Base-by-base conservation (phyloP, 2,329 filamentous ascomycete genomes). In the Fusarium kyushuense region DNA sequence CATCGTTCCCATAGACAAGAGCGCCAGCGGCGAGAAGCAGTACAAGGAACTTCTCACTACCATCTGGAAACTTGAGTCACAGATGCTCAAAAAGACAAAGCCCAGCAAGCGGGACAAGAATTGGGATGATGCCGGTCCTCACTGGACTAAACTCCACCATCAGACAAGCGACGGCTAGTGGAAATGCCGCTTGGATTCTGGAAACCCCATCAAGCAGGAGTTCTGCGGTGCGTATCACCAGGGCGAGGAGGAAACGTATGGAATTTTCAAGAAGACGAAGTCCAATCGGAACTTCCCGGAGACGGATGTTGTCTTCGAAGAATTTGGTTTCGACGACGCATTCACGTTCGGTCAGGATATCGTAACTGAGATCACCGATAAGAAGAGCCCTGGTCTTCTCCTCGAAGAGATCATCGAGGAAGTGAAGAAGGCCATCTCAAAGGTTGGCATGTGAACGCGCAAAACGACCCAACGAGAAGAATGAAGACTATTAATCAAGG, bases 111-210 rank as follows among this genome's bases (percentile, higher is more conserved):
- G 71, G 69, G 67, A 72, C 23, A 60, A 69, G 17, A 60, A 73
- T 33, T 73, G 69, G 71, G 69, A 73, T 32, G 53, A 63, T 4
- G 49, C 65, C 1, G 69, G 33, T 36, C 21, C 45, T 19, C 46
- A 25, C 30, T 73, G 71, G 71, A 46, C 59, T 32, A 62, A 62
- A 51, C 64, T 53, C 40, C 57, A 58, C 51, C 67, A 65, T 51
- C 58, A 64, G 47, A 52, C 41, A 62, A 69, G 57, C 64, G 71
- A 71, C 41, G 71, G 71, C 65, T 73, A 73, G 71, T 73, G 71
- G 71, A 73, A 63, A 73, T 73, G 71, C 69, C 69, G 71, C 52
- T 72, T 71, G 11, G 58, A 58, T 35, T 27, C 48, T 52, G 69
- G 65, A 25, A 64, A 64, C 25, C 59, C 67, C 10, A 38, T 36